Conservation (phyloP, 345 rosid genomes). For the Garcia nutans region DNA sequence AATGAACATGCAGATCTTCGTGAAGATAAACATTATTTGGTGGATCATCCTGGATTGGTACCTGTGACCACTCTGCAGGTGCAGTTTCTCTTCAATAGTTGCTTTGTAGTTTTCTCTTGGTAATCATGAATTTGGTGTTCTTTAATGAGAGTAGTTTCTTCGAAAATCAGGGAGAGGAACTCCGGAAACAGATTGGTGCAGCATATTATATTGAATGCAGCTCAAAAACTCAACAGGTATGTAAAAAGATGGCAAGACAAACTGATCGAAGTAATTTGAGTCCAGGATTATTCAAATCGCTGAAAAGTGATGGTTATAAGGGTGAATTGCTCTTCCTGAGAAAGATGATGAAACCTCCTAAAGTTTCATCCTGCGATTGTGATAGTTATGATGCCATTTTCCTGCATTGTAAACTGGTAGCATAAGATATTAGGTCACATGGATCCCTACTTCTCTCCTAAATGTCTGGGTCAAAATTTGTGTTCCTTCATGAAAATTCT, state of each 20-base stretch:
- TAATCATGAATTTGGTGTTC: conserved; percentile 2
- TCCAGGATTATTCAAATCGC: conserved; percentile 8
- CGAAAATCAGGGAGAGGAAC: conserved; percentile 81
- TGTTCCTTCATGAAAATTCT: conserved; percentile 12
- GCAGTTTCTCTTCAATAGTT: conserved; percentile 12
- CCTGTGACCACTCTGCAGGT: conserved; percentile 96
- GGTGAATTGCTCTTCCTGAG: conserved; percentile 4
- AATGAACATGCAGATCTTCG: conserved; percentile 73
- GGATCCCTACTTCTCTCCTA: not conserved
- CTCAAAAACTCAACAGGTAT: conserved; percentile 98
- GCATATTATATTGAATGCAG: conserved; percentile 92
- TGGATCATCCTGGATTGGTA: conserved; percentile 91
- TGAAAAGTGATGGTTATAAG: not conserved
- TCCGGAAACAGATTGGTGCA: conserved; percentile 90
- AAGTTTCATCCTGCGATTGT: not conserved
- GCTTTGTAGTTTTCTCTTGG: conserved; percentile 6
- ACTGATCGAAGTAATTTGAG: not conserved
- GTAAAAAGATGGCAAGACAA: conserved; percentile 12
- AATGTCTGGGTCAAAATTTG: conserved; percentile 11
- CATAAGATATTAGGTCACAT: not conserved
- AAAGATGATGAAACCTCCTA: not conserved
- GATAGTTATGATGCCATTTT: not conserved
- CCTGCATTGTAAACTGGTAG: not conserved
- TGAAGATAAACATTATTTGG: conserved; percentile 87
- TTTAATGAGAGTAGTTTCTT: conserved; percentile 7